Evolutionary conservation across 257 asterid species (phyloP).

Genomic region (Nicotiana sylvestris): DNA sequence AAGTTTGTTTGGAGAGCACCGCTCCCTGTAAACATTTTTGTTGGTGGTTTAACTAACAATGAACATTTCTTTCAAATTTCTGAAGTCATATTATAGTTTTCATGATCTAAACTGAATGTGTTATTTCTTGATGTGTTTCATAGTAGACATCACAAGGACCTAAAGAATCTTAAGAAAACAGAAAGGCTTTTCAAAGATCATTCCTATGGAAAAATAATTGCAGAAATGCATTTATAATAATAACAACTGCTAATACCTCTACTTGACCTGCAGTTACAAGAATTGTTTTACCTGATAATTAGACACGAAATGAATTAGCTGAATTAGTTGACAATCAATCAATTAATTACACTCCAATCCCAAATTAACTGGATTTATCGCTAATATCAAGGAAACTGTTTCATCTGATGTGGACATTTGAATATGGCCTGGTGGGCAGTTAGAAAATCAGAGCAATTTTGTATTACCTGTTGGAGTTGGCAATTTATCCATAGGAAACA

Average conservation of each 20-base stretch:
- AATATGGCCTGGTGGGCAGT: neutral
- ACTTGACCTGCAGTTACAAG: too few relatives aligned
- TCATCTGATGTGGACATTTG: neutral
- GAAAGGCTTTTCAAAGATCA: neutral
- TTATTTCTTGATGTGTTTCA: neutral
- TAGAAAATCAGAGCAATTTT: constrained; percentile 18
- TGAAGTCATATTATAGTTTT: neutral
- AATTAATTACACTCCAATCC: neutral
- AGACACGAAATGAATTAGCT: too few relatives aligned
- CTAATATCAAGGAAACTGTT: neutral
- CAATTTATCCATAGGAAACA: constrained; percentile 16
- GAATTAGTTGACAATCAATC: neutral
- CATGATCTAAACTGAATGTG: neutral
- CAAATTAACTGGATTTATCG: neutral
- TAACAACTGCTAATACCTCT: neutral
- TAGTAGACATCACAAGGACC: neutral
- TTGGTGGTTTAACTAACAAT: neutral
- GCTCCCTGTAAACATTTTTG: constrained; percentile 16
- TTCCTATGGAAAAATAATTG: neutral
- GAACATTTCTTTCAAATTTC: neutral
- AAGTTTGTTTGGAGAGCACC: neutral
- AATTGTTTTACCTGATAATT: too few relatives aligned
- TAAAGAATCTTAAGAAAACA: neutral
- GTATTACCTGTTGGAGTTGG: neutral
- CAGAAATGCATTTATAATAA: neutral